phyloP scores from a whole-genome alignment of 352 stramenopile species.

The Phytophthora palmivora region DNA sequence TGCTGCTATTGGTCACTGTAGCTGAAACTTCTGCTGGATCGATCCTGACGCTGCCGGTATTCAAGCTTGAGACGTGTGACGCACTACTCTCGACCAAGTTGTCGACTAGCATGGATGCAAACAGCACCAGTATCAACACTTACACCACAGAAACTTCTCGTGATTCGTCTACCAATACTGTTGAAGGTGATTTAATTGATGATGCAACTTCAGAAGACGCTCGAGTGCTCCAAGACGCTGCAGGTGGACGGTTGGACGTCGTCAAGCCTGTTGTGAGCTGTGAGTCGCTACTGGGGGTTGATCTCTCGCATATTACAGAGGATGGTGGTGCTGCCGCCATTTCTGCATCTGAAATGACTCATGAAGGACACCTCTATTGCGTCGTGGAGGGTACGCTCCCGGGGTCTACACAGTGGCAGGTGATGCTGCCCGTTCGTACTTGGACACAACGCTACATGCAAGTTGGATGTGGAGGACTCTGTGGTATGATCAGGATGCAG shows the following conservation, averaged over 20 bases:
- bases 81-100: conserved; percentile 13
- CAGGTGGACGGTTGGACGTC: conserved; percentile 9
- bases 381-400: conserved; percentile 31
- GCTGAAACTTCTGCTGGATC: not conserved
- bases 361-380: conserved; percentile 35
- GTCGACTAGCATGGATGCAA: conserved; percentile 8
- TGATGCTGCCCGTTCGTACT: conserved; percentile 40
- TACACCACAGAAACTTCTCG: not conserved
- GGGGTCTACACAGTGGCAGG: conserved; percentile 31
- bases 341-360: conserved; percentile 25
- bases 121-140: not conserved
- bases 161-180: not conserved
- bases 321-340: conserved; percentile 24
- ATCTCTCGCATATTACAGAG: conserved; percentile 31
- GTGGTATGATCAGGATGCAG: conserved; percentile 39
- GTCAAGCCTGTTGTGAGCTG: conserved; percentile 30
- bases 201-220: not conserved
- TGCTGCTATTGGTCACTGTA: not conserved
- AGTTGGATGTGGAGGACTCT: conserved; percentile 46
- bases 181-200: not conserved
- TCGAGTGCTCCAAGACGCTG: conserved; percentile 15
- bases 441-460: conserved; percentile 57
- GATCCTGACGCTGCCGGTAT: conserved; percentile 1
- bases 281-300: conserved; percentile 27
- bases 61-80: conserved; percentile 16